Percentiles rank a stretch among this genome's conserved stretches.
Evolutionary conservation across 2,329 filamentous ascomycete genomes (phyloP).

Genomic region (Bipolaris sorokiniana): DNA sequence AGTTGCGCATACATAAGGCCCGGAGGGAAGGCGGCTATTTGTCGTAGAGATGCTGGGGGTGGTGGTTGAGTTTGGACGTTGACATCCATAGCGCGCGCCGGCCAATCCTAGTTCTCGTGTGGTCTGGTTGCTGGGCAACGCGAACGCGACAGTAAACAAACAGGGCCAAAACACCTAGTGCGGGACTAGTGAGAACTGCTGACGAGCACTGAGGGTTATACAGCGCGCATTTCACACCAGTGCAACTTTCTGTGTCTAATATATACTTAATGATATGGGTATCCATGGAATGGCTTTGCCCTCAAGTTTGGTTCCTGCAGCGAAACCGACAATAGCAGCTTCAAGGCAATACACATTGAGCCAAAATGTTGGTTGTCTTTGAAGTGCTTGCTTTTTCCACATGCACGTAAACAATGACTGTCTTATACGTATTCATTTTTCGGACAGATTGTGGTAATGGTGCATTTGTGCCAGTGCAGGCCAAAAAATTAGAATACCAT

Average conservation of each 20-base stretch:
- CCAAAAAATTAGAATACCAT: neutral
- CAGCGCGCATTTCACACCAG: neutral
- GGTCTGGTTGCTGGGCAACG: constrained; percentile 36
- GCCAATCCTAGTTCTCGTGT: constrained; percentile 33
- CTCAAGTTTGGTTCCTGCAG: neutral
- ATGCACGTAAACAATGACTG: too few relatives aligned
- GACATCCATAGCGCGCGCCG: constrained; percentile 29
- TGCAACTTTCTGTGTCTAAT: neutral
- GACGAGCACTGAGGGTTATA: too few relatives aligned
- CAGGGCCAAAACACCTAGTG: neutral
- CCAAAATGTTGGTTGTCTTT: neutral
- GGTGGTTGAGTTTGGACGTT: constrained; percentile 27
- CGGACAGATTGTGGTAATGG: too few relatives aligned
- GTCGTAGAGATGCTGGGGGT: constrained; percentile 45
- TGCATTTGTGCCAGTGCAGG: too few relatives aligned
- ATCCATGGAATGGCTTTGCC: neutral
- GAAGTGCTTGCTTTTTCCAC: neutral
- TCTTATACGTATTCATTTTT: too few relatives aligned
- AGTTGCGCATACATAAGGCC: constrained; percentile 50
- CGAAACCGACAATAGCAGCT: neutral
- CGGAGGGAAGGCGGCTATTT: constrained; percentile 37
- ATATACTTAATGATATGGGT: neutral
- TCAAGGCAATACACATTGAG: neutral
- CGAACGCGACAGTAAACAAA: constrained; percentile 20
- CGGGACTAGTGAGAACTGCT: neutral